Conservation (phyloP, 768 basidiomycete genomes). For the Mycena amicta region DNA sequence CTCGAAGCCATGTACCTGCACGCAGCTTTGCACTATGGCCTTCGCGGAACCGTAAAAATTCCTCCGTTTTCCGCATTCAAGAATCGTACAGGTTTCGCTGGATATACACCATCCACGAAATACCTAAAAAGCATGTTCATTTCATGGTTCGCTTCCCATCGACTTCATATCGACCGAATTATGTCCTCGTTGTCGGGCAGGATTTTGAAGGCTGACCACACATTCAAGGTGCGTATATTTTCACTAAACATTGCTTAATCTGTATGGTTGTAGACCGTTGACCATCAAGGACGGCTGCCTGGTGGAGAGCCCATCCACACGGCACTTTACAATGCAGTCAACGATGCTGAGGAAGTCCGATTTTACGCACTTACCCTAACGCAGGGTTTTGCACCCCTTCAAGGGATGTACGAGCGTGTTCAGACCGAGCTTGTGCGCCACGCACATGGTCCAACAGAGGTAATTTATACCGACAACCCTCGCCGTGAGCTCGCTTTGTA, state of each 20-base stretch:
- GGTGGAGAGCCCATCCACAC: constrained; percentile 19
- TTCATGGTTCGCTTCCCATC: constrained; percentile 14
- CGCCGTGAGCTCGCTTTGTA: constrained; percentile 10
- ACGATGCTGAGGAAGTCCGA: constrained; percentile 19
- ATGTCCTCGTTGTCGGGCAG: constrained; percentile 14
- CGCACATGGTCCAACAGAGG: constrained; percentile 13
- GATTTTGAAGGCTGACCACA: constrained; percentile 20
- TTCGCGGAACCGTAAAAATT: constrained; percentile 5
- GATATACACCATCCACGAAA: constrained; percentile 13
- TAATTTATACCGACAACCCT: constrained; percentile 19
- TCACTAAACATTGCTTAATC: neutral
- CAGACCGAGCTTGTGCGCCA: constrained; percentile 9
- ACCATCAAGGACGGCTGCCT: constrained; percentile 19
- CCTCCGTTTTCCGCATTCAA: constrained; percentile 17
- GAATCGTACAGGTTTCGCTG: constrained; percentile 11
- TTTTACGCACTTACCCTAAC: constrained; percentile 13
- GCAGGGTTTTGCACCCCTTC: constrained; percentile 13
- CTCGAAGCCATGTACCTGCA: constrained; percentile 21
- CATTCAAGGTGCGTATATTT: constrained; percentile 16
- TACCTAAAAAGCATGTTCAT: constrained; percentile 20
- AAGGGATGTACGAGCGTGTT: constrained; percentile 9
- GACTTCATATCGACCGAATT: constrained; percentile 17
- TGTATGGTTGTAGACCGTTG: constrained; percentile 6
- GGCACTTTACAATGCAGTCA: constrained; percentile 13
- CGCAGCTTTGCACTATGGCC: constrained; percentile 10